Evolutionary conservation across 352 stramenopile genomes (phyloP), one percentile per base, ranked within the genome.

Genomic region (Phytophthora ramorum): DNA sequence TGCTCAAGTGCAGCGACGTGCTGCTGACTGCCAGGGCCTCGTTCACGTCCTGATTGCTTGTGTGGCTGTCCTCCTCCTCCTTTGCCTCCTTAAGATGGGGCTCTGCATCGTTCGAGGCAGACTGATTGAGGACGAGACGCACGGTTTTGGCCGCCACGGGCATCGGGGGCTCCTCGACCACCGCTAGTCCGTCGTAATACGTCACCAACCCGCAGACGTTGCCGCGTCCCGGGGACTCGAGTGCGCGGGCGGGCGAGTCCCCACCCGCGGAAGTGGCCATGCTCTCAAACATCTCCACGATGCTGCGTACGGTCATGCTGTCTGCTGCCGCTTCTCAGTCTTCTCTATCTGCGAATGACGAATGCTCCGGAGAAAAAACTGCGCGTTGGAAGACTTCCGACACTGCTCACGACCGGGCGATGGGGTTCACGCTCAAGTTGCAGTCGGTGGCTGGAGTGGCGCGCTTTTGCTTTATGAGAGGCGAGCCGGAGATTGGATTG

Each of bases 281-380:
- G 41, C 44, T 69, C 49, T 78, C 70, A 32, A 78, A 78, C 70
- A 75, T 71, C 51, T 68, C 32, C 17, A 78, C 65, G 51, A 78
- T 75, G 52, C 54, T 71, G 56, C 60, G 65, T 46, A 78, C 70
- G 62, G 58, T 78, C 70, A 78, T 78, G 51, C 56, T 67, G 30
- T 53, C 22, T 64, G 9, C n/a, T 5, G 32, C 51, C 55, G 26
- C 26, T 45, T 59, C 19, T 58, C 9, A 14, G 19, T 46, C 28
- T 56, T 32, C 26, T 34, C 22, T 50, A 69, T 47, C 46, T 56
- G 43, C 69, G 46, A 73, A 69, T 73, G 66, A 37, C 41, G 52
- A 16, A 12, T 41, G 40, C 51, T 22, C 58, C 47, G 20, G 38
- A 51, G 30, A 66, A 9, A 58, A 28, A 69, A 65, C 45, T 69